Evolutionary conservation across 1,139 yeast genomes (phyloP).

Genomic region (Lodderomyces parapsilosis): DNA sequence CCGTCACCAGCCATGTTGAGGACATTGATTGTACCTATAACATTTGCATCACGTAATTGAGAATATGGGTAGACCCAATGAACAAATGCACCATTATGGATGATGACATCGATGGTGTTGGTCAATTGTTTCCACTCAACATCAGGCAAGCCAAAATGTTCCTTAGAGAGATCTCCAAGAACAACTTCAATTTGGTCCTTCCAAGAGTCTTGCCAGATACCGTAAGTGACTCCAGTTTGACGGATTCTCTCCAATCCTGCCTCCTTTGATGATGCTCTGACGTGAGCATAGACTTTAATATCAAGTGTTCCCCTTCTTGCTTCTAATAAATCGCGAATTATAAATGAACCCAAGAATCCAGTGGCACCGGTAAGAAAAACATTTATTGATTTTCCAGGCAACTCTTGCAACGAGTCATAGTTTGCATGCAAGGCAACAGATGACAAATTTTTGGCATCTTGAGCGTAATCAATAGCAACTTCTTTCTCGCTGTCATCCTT

Average conservation of each 20-base stretch:
- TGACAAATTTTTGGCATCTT: conserved; percentile 68
- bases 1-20: conserved; percentile 78
- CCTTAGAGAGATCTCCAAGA: conserved; percentile 75
- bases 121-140: conserved; percentile 58
- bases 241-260: conserved; percentile 76
- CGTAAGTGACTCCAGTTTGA: conserved; percentile 79
- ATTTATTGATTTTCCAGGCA: conserved; percentile 44
- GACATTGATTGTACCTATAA: conserved; percentile 81
- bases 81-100: conserved; percentile 97
- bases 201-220: conserved; percentile 76
- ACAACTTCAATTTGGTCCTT: conserved; percentile 62
- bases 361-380: conserved; percentile 94
- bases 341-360: conserved; percentile 92
- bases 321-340: conserved; percentile 70
- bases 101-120: conserved; percentile 68
- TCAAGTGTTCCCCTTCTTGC: conserved; percentile 33
- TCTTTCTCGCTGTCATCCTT: conserved; percentile 13
- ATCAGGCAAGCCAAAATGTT: conserved; percentile 68
- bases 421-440: conserved; percentile 41
- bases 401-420: conserved; percentile 28
- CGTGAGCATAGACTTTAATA: conserved; percentile 79
- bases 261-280: conserved; percentile 70
- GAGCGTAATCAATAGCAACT: conserved; percentile 54
- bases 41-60: conserved; percentile 90
- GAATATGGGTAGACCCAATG: conserved; percentile 98